phyloP scores from a whole-genome alignment of 2,329 filamentous ascomycete genomes.

The Shiraia bambusicola region DNA sequence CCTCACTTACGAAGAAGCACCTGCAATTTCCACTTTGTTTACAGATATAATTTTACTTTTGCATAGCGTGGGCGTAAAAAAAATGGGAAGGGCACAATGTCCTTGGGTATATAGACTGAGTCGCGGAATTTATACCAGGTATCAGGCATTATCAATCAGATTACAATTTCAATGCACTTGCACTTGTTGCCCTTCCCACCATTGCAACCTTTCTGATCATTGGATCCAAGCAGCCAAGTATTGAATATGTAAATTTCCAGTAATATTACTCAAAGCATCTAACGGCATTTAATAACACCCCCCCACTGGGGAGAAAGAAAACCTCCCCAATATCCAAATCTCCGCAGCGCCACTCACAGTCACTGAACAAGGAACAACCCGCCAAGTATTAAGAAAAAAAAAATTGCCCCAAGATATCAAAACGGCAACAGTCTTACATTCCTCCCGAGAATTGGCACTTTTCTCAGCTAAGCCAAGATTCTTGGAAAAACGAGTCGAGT shows the following conservation, averaged over 20 bases:
- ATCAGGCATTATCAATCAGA: constrained; percentile 11
- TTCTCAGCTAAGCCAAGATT: no score
- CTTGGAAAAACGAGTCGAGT: no score
- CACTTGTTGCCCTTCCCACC: constrained; percentile 23
- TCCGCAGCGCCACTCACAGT: no score
- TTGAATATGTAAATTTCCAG: neutral
- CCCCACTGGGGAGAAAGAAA: neutral
- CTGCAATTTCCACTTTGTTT: constrained; percentile 22
- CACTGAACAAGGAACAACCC: no score
- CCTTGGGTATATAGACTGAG: constrained; percentile 15
- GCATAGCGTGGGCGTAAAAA: constrained; percentile 31
- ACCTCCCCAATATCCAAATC: neutral
- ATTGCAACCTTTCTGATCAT: neutral
- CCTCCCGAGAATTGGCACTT: no score
- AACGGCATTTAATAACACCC: constrained; percentile 6
- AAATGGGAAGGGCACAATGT: constrained; percentile 19
- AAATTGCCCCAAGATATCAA: no score
- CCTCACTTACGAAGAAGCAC: constrained; percentile 1
- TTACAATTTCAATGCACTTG: constrained; percentile 20
- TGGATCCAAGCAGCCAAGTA: no score
- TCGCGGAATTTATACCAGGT: neutral
- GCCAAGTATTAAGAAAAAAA: no score
- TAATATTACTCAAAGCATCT: neutral
- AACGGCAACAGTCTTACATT: no score
- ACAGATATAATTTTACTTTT: constrained; percentile 12